Evolutionary conservation across 208 protist genomes (phyloP), one percentile per base, ranked within the genome.

Genomic region (Phytomonas sp.): DNA sequence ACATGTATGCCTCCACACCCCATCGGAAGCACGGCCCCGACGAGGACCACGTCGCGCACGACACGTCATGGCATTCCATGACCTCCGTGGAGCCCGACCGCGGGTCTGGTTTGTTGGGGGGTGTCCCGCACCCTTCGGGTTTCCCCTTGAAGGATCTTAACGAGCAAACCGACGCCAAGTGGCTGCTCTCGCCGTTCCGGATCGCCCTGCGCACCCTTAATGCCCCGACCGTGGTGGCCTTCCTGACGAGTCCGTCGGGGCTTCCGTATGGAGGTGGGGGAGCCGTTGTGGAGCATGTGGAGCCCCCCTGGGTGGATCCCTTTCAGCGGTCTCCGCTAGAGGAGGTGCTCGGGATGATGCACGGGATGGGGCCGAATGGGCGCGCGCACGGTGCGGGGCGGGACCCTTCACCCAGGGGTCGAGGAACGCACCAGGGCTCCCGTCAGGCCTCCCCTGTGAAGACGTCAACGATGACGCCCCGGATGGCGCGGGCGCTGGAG

Each of bases 321-420:
- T 67, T 80, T 1, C 77, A 89, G 66, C 80, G 82, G 6, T 89
- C 85, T 9, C 81, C 83, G 8, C 62, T 94, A 56, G 85, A 94
- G 65, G 85, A 91, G 73, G 30, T 82, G 31, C 66, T 94, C 28
- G 70, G 71, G 5, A 37, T 66, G 9, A 60, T 71, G 23, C 53
- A 65, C 20, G 51, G 60, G 4, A 32, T 59, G 28, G 30, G 37
- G 23, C n/a, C n/a, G n/a, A n/a, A n/a, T n/a, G n/a, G n/a, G n/a
- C n/a, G n/a, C n/a, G n/a, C n/a, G n/a, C n/a, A n/a, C n/a, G n/a
- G n/a, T n/a, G n/a, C n/a, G n/a, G n/a, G n/a, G n/a, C n/a, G n/a
- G n/a, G n/a, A n/a, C n/a, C n/a, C n/a, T n/a, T n/a, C n/a, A n/a
- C n/a, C n/a, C n/a, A n/a, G n/a, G n/a, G n/a, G n/a, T n/a, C n/a